Percentiles rank a stretch among this genome's conserved stretches.
phyloP scores from a whole-genome alignment of 179 eudicot species.

The Beta macrorhiza region DNA sequence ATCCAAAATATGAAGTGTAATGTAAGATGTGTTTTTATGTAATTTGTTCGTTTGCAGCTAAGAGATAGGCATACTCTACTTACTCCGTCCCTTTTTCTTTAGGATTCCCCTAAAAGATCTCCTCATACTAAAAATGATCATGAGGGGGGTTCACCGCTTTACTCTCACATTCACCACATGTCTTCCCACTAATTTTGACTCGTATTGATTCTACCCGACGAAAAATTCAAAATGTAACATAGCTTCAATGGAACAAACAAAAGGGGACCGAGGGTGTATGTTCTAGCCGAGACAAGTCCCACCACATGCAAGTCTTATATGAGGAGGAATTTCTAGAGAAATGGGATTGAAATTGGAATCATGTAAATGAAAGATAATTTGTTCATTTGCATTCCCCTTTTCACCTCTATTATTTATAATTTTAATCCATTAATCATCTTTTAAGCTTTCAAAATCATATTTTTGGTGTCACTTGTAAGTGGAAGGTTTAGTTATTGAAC shows the following conservation, averaged over 20 bases:
- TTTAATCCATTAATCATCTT: too few relatives aligned
- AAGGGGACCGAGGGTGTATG: not conserved
- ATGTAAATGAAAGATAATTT: not conserved
- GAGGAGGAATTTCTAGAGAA: not conserved
- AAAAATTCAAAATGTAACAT: too few relatives aligned
- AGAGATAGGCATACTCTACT: not conserved
- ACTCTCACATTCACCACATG: too few relatives aligned
- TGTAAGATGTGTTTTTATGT: not conserved
- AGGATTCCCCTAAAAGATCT: too few relatives aligned
- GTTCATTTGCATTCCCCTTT: not conserved
- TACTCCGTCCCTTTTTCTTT: too few relatives aligned
- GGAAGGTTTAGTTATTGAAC: too few relatives aligned
- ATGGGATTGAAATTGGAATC: not conserved
- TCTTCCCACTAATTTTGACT: too few relatives aligned
- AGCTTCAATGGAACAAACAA: too few relatives aligned
- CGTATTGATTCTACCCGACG: too few relatives aligned
- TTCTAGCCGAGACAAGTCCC: not conserved
- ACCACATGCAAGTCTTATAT: not conserved
- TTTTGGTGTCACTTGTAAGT: too few relatives aligned
- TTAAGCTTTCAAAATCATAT: not conserved
- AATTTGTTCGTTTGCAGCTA: not conserved
- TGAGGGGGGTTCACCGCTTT: too few relatives aligned
- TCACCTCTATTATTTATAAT: not conserved
- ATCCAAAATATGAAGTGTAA: not conserved
- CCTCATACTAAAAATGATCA: too few relatives aligned